Conservation (phyloP, 345 rosid genomes). For the Sisymbrium irio region DNA sequence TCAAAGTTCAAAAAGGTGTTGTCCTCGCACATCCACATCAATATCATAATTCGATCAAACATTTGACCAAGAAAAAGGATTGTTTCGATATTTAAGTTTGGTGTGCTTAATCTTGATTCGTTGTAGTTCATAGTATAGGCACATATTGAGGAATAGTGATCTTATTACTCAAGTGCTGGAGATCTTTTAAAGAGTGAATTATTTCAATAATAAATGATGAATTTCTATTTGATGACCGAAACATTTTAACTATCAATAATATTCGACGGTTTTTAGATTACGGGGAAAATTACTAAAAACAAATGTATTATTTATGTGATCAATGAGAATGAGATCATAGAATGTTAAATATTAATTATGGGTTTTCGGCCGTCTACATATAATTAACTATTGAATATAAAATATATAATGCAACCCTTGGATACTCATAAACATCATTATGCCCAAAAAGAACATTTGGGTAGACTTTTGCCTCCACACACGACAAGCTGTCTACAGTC, state of each 20-base stretch:
- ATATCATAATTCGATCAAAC: slow-evolving; percentile 6
- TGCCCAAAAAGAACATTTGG: slow-evolving; percentile 18
- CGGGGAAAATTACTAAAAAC: background rate
- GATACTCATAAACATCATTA: slow-evolving; percentile 33
- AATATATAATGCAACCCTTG: slow-evolving; percentile 11
- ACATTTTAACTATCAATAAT: background rate
- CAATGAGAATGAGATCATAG: background rate
- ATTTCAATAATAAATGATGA: background rate
- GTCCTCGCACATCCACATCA: slow-evolving; percentile 9
- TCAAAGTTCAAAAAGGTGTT: slow-evolving; percentile 18
- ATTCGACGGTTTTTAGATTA: background rate
- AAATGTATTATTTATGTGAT: background rate
- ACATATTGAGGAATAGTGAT: background rate
- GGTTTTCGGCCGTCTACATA: slow-evolving; percentile 4
- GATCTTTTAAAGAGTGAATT: background rate
- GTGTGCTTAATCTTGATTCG: background rate
- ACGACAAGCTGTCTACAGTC: slow-evolving; percentile 24
- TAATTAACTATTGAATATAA: background rate
- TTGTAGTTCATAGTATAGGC: background rate
- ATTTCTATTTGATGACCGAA: background rate
- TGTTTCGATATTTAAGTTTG: background rate
- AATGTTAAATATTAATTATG: background rate
- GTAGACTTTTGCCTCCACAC: slow-evolving; percentile 4
- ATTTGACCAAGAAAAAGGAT: slow-evolving; percentile 20
- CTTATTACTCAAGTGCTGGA: background rate